Percentiles rank a stretch among this genome's conserved stretches.
Conservation (phyloP, 2,329 filamentous ascomycete genomes). For the Diaporthe aspalathi region DNA sequence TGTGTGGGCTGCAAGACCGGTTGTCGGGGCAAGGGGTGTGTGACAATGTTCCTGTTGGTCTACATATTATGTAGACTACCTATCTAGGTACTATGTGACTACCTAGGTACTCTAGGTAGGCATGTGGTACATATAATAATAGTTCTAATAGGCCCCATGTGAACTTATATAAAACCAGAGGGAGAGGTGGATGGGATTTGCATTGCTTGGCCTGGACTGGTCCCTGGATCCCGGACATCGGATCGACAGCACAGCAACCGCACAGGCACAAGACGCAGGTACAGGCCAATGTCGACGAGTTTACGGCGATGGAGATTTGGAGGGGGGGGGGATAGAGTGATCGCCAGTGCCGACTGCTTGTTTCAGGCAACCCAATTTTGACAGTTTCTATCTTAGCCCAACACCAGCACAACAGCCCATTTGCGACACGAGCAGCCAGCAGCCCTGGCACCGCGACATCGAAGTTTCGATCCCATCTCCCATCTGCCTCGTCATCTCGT, state of each 20-base stretch:
- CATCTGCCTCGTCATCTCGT: background rate
- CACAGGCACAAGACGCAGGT: slow-evolving; percentile 32
- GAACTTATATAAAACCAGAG: background rate
- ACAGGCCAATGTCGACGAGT: slow-evolving; percentile 23
- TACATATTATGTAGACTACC: no score
- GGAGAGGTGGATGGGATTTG: background rate
- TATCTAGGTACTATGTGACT: no score
- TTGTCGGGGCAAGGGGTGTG: no score
- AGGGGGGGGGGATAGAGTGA: slow-evolving; percentile 18
- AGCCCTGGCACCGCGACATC: no score
- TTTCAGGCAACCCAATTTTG: slow-evolving; percentile 20
- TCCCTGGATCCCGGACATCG: slow-evolving; percentile 9
- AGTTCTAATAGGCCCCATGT: background rate
- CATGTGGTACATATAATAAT: no score
- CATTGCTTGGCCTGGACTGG: background rate
- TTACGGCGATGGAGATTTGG: slow-evolving; percentile 14
- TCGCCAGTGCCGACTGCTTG: slow-evolving; percentile 26
- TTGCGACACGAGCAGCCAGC: slow-evolving; percentile 4
- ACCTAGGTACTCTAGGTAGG: no score
- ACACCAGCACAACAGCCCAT: background rate
- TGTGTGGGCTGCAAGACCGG: background rate
- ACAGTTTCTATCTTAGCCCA: background rate
- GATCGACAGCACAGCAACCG: slow-evolving; percentile 10
- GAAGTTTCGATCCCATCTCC: background rate
- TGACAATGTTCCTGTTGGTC: no score